Evolutionary conservation across 208 protist species (phyloP).

Genomic region (Trypanosomatidae sp.): DNA sequence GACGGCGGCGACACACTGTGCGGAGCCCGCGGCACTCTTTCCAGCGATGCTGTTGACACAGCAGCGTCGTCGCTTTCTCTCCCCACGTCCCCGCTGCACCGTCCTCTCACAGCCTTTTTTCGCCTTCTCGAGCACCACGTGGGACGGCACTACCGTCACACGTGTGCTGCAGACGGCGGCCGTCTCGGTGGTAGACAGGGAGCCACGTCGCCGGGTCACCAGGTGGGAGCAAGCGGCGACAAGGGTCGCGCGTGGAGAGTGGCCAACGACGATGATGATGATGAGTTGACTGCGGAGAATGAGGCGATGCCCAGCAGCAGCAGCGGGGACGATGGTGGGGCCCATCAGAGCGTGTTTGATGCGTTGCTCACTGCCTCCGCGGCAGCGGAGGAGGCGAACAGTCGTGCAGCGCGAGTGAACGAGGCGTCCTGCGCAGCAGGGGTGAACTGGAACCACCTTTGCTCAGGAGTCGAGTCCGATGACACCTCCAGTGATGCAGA

Average conservation of each 20-base stretch:
- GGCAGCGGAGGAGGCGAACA: not conserved
- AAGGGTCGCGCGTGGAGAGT: not conserved
- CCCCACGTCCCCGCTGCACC: constrained; percentile 6
- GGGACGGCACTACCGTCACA: constrained; percentile 3
- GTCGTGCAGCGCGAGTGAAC: not conserved
- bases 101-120: constrained; percentile 24
- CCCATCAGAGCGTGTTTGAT: constrained; percentile 25
- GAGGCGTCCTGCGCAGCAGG: not conserved
- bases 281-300: not conserved
- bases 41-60: not conserved
- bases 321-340: not conserved
- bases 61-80: not conserved
- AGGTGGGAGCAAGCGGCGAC: not conserved
- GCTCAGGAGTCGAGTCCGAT: not conserved
- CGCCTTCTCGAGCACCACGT: constrained; percentile 12
- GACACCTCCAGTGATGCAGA: not conserved
- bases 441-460: not conserved
- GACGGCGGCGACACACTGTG: not conserved
- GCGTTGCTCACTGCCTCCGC: constrained; percentile 14
- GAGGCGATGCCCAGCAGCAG: not conserved
- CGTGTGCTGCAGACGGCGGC: constrained; percentile 14
- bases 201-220: not conserved
- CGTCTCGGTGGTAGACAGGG: not conserved
- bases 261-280: constrained; percentile 1
- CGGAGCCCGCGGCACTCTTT: not conserved